These are phyloP conservation scores for Fusarium verticillioides DNA, from an alignment of 2,329 filamentous ascomycete genomes.

Conservation along the genomic window DNA sequence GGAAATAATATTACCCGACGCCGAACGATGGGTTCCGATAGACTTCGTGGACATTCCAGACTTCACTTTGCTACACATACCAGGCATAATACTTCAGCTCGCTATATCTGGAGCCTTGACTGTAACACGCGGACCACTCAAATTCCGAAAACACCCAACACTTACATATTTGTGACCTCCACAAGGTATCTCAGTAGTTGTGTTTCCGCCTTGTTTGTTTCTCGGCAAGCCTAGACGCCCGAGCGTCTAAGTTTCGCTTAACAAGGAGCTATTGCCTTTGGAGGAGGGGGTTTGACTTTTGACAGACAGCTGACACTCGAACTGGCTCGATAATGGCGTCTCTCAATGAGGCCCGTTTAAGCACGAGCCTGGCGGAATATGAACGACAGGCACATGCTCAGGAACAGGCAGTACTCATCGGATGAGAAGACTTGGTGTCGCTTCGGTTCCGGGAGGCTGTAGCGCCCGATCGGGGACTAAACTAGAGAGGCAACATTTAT, in stretches of 20 bases:
- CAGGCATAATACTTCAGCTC: not conserved
- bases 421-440: conserved; percentile 12
- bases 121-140: not conserved
- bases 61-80: not conserved
- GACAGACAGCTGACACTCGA: conserved; percentile 21
- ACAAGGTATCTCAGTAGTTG: not conserved
- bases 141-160: not conserved
- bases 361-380: conserved; percentile 26
- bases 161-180: not conserved
- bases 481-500: not conserved
- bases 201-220: not conserved
- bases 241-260: not conserved
- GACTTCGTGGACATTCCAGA: conserved; percentile 38
- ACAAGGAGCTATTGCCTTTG: not conserved
- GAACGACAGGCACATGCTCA: conserved; percentile 19
- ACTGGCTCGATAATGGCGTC: conserved; percentile 2
- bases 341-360: conserved; percentile 9
- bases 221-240: not conserved
- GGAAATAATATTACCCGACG: conserved; percentile 8
- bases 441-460: conserved; percentile 23
- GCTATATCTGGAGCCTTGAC: not conserved
- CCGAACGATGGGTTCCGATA: conserved; percentile 10
- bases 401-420: conserved; percentile 17
- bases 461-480: conserved; percentile 8
- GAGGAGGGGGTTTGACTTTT: not conserved